Evolutionary conservation across 2,329 filamentous ascomycete genomes (phyloP), one percentile per base, ranked within the genome.

Genomic region (Hymenoscyphus salicellus): DNA sequence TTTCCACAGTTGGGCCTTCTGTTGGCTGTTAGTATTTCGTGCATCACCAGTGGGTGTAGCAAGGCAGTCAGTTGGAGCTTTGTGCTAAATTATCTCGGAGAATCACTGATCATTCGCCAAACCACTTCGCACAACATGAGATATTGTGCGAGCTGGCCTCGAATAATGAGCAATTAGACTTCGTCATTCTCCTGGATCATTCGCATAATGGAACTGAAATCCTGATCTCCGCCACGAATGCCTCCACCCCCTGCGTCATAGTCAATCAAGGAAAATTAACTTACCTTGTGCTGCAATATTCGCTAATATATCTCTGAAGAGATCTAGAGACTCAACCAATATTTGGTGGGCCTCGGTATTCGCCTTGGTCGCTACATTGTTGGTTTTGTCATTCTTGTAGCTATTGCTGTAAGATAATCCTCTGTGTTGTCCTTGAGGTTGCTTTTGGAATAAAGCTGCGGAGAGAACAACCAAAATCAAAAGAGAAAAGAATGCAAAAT

Each of bases 231-330:
- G n/a, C n/a, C n/a, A n/a, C n/a, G n/a, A n/a, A n/a, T n/a, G n/a
- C n/a, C n/a, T n/a, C n/a, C n/a, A n/a, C n/a, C n/a, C 30, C 30
- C 30, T 32, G 7, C 7, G 3, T 32, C 7, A 7, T 32, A 32
- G 3, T 32, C 3, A 4, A 7, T 32, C 30, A 7, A 32, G 30
- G 30, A 7, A 32, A 32, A 32, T 32, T 3, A 2, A 36, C 56
- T 33, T 20, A 58, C 56, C 56, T 11, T 58, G 28, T 17, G 10
- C 56, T 16, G 56, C 56, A 38, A 58, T 32, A 36, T 58, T 32
- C n/a, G 56, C 56, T 10, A 58, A 23, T 32, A 58, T 32, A 58
- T 58, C 32, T 32, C 30, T 33, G 17, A 58, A 32, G 1, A 58
- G 56, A 23, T 36, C 32, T 38, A 58, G 32, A 33, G 56, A 58